These are phyloP conservation scores for Pichia cephalocereana DNA, from an alignment of 805 yeast genomes.

Conservation along the genomic window DNA sequence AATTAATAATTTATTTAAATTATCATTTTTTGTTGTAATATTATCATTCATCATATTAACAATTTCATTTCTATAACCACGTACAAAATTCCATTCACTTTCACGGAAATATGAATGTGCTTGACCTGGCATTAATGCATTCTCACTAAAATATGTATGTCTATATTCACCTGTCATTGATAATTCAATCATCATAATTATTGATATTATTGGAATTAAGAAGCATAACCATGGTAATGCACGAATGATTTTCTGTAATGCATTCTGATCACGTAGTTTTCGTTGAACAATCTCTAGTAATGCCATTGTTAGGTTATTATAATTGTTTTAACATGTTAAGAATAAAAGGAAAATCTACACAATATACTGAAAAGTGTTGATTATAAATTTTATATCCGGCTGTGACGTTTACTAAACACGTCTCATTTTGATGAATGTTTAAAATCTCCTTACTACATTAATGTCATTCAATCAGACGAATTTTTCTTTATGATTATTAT, in stretches of 20 bases:
- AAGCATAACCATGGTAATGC: conserved; percentile 36
- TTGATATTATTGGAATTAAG: conserved; percentile 35
- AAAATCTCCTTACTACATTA: too few species aligned
- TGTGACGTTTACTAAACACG: too few species aligned
- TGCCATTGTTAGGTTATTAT: conserved; percentile 28
- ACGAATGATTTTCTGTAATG: conserved; percentile 36
- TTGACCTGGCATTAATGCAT: conserved; percentile 95
- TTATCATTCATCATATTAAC: conserved; percentile 28
- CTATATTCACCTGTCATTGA: conserved; percentile 81
- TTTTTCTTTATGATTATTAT: too few species aligned
- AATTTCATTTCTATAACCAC: conserved; percentile 71
- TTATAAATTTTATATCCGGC: too few species aligned
- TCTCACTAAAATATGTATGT: conserved; percentile 82
- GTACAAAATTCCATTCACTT: conserved; percentile 83
- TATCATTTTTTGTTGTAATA: conserved; percentile 32
- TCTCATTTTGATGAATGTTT: too few species aligned
- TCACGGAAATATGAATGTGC: conserved; percentile 88
- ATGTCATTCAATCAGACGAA: too few species aligned
- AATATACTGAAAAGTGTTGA: too few species aligned
- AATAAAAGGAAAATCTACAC: neutral
- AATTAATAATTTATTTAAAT: conserved; percentile 49
- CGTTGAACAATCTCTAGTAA: conserved; percentile 37
- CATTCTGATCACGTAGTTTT: conserved; percentile 33
- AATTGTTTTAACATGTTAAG: too few species aligned
- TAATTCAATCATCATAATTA: conserved; percentile 50